A percentile compares a stretch with the other conserved stretches of the same genome.
These are phyloP conservation scores for Fraxinus latifolia DNA, from an alignment of 305 asterid species.

Conservation along the genomic window DNA sequence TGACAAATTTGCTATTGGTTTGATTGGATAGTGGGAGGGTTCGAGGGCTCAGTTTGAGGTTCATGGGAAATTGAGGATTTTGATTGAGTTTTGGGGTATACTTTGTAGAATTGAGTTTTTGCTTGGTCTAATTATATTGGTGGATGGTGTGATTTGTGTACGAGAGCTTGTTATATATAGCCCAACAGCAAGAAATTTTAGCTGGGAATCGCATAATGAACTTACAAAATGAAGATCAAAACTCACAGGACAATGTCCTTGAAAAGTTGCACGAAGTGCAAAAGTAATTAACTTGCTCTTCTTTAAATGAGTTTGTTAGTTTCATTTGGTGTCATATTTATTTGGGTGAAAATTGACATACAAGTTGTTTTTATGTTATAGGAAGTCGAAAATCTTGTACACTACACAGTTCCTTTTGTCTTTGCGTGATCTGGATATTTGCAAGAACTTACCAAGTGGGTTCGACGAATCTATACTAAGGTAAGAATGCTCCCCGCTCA, in stretches of 20 bases:
- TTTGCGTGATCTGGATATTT: slow-evolving; percentile 57
- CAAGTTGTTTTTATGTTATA: slow-evolving; percentile 36
- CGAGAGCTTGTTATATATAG: slow-evolving; percentile 11
- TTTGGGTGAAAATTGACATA: slow-evolving; percentile 11
- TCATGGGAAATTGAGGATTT: background rate
- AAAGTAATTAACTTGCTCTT: slow-evolving; percentile 26
- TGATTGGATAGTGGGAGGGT: background rate
- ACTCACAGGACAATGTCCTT: slow-evolving; percentile 18
- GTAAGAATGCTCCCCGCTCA: slow-evolving; percentile 29
- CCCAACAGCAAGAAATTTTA: background rate
- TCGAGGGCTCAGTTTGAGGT: background rate
- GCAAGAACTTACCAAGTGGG: slow-evolving; percentile 77
- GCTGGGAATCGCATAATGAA: slow-evolving; percentile 33
- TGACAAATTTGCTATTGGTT: background rate
- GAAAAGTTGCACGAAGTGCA: slow-evolving; percentile 15
- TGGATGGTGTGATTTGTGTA: slow-evolving; percentile 12
- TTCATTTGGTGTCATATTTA: background rate
- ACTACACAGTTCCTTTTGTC: slow-evolving; percentile 71
- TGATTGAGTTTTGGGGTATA: background rate
- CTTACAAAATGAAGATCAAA: slow-evolving; percentile 34
- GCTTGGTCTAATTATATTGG: slow-evolving; percentile 1
- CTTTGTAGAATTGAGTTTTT: background rate
- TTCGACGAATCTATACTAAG: slow-evolving; percentile 52
- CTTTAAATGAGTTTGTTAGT: background rate
- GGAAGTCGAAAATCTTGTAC: slow-evolving; percentile 60